phyloP scores from a whole-genome alignment of 768 basidiomycete species.

The Boletus huronensis region DNA sequence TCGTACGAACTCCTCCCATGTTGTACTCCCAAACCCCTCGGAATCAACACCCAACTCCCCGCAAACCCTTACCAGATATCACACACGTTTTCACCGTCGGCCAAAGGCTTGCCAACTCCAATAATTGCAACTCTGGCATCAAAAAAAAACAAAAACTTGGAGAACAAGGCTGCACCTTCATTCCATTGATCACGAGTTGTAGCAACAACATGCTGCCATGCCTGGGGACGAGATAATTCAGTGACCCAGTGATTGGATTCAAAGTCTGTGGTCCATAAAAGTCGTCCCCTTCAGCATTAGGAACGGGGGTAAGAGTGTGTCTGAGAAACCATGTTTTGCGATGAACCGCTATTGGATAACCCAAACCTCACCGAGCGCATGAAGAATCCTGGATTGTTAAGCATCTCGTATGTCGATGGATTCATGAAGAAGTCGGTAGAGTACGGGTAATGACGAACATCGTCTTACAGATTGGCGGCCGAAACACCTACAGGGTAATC shows the following conservation, averaged over 20 bases:
- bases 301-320: conserved; percentile 74
- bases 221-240: conserved; percentile 66
- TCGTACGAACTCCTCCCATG: conserved; percentile 80
- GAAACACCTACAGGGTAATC: conserved; percentile 93
- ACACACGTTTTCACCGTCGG: conserved; percentile 90
- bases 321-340: conserved; percentile 75
- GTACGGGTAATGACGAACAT: conserved; percentile 88
- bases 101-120: conserved; percentile 82
- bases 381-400: conserved; percentile 45
- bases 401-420: conserved; percentile 90
- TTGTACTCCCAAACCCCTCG: conserved; percentile 64
- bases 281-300: conserved; percentile 58
- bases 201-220: conserved; percentile 85
- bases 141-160: conserved; percentile 90
- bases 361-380: conserved; percentile 91
- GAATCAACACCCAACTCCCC: conserved; percentile 75
- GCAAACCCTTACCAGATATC: conserved; percentile 81
- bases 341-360: conserved; percentile 74
- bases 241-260: conserved; percentile 29
- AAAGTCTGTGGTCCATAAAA: conserved; percentile 58
- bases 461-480: conserved; percentile 74
- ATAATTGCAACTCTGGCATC: conserved; percentile 88
- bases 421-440: conserved; percentile 77
- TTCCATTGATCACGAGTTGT: conserved; percentile 83
- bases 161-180: conserved; percentile 93